Conservation (phyloP, 257 asterid species). For the Lycium ferocissimum region DNA sequence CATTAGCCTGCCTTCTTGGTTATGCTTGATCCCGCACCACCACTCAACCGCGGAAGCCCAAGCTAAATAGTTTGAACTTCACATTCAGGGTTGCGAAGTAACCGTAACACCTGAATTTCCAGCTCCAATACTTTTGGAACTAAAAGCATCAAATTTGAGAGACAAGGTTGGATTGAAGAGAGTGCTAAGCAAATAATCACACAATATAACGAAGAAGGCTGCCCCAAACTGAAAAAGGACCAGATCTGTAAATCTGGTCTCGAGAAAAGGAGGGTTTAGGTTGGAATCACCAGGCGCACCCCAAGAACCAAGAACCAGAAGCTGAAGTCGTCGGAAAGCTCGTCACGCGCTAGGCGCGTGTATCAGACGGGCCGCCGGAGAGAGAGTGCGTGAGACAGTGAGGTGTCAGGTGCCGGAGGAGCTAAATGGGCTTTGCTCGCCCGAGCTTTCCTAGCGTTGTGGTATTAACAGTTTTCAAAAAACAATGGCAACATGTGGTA, state of each 20-base stretch:
- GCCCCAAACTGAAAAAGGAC: not conserved
- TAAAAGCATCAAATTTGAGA: not conserved
- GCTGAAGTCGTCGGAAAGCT: not conserved
- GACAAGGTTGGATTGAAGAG: slow-evolving; percentile 1
- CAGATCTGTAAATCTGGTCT: not conserved
- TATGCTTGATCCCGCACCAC: not conserved
- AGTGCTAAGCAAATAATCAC: not conserved
- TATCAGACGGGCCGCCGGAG: not conserved
- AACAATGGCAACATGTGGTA: not conserved
- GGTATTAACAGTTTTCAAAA: not conserved
- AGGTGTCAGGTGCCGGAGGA: not conserved
- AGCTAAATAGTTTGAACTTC: slow-evolving; percentile 4
- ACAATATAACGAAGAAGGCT: not conserved
- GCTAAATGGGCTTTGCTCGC: not conserved
- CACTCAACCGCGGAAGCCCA: not conserved
- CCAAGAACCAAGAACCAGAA: not conserved
- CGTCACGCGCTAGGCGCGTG: not conserved
- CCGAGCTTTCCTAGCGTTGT: not conserved
- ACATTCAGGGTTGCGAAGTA: not conserved
- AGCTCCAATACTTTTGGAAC: not conserved
- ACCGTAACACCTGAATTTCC: not conserved
- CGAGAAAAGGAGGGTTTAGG: slow-evolving; percentile 1
- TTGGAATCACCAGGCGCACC: not conserved
- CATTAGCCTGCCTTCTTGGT: not conserved
- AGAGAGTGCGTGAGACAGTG: not conserved